Evolutionary conservation across 1,284 basidiomycete genomes (phyloP), one percentile per base, ranked within the genome.

Genomic region (Stygiomarasmius scandens): DNA sequence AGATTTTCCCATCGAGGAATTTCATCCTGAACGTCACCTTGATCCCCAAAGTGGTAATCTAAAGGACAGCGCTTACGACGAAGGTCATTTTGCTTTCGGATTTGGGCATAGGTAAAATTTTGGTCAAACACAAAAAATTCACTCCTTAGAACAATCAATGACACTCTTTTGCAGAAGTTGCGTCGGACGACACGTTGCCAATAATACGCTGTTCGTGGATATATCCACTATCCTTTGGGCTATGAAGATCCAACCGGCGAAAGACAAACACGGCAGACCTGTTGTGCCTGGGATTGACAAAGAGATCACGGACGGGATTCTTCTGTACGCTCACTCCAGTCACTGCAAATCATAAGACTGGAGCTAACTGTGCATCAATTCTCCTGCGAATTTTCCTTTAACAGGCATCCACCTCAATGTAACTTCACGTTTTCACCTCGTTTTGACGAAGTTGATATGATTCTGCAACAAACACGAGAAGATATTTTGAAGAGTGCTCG

Each of bases 241-340:
- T 9, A 22, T 27, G 19, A 29, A 29, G 14, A 48, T 54, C 2
- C n/a, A 38, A 23, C 45, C 45, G 4, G 27, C 14, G 8, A 38
- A 49, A 49, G 65, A 66, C 34, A 54, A 36, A 24, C 45, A 59
- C 6, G 65, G 63, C 8, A 50, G 49, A 12, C 45, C 51, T 11
- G 56, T 62, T 14, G 49, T 56, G 22, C 51, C 60, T 5, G 19
- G 49, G 16, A 32, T 46, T 23, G 57, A 55, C 12, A 38, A 53
- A 8, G 55, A 27, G 12, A 27, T 58, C 11, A 55, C 55, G 19
- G 49, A 50, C 36, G 57, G 57, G 16, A 23, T 61, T 29, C 54
- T 56, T 23, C 29, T 58, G 60, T 61, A 36, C n/a, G n/a, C n/a
- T n/a, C n/a, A n/a, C n/a, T n/a, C n/a, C n/a, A n/a, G n/a, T n/a